Evolutionary conservation across 1,284 basidiomycete species (phyloP), one percentile per base, ranked within the genome.

Genomic region (Cutaneotrichosporon sp.): DNA sequence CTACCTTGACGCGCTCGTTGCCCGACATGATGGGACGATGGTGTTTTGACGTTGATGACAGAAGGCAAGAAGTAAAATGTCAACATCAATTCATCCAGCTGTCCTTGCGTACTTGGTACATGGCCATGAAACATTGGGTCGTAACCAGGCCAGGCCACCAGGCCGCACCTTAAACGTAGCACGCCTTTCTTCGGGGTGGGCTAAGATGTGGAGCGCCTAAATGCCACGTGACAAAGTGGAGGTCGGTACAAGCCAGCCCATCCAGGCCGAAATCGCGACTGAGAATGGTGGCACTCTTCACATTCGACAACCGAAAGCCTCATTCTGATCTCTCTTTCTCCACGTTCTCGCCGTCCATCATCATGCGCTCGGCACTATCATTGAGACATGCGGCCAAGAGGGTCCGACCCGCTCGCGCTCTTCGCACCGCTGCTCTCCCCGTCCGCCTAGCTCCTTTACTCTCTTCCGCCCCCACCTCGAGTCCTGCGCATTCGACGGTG

Each of bases 1-100:
- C 49, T 39, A 64, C 65, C 61, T 63, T 62, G 29, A 65, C 51
- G 29, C 66, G 54, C 52, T 68, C 66, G 54, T 59, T 63, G 2
- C 49, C 49, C 17, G 66, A 60, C 60, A 63, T 64, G 32, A 10
- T 54, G 14, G 33, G 12, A n/a, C 19, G 26, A 2, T 38, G 16
- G 5, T 24, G 14, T 20, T 17, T 6, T 17, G 35, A 42, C 24
- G 29, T 26, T 16, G 33, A n/a, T n/a, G n/a, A n/a, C n/a, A n/a
- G n/a, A n/a, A n/a, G n/a, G n/a, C n/a, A n/a, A 48, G 38, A 24
- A 22, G 34, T n/a, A 38, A 14, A n/a, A 33, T 25, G 46, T 39
- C 42, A 45, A 49, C 39, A 33, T 31, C 10, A 31, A 14, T 31
- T 31, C 29, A 14, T n/a, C n/a, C n/a, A n/a, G n/a, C n/a, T n/a